Evolutionary conservation across 2,329 filamentous ascomycete genomes (phyloP).

Genomic region (Penicillium psychrosexuale): DNA sequence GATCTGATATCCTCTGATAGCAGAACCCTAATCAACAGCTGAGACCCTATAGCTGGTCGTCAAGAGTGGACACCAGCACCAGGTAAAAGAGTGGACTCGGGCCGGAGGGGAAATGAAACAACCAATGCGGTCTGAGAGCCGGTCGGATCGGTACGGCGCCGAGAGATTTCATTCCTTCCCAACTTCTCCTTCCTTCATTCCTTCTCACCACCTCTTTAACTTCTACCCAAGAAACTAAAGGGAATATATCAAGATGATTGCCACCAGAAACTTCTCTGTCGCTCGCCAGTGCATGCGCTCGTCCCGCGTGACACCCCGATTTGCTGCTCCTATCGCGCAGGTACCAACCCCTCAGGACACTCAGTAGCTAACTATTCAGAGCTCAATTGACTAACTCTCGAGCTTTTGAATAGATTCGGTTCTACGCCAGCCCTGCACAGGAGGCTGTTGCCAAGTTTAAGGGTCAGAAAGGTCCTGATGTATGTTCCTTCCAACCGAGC

Average conservation of each 20-base stretch:
- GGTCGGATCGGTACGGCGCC: slow-evolving; percentile 25
- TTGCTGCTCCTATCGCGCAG: slow-evolving; percentile 53
- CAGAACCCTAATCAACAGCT: slow-evolving; percentile 1
- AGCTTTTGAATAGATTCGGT: slow-evolving; percentile 53
- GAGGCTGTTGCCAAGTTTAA: slow-evolving; percentile 89
- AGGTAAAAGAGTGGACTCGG: slow-evolving; percentile 19
- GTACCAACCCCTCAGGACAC: slow-evolving; percentile 43
- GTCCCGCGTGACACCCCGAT: slow-evolving; percentile 49
- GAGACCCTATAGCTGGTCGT: slow-evolving; percentile 1
- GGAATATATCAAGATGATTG: slow-evolving; percentile 66
- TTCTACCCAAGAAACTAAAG: slow-evolving; percentile 17
- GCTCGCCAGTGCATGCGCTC: slow-evolving; percentile 76
- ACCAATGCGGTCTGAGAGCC: slow-evolving; percentile 25
- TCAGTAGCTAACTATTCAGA: slow-evolving; percentile 8
- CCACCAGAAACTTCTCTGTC: slow-evolving; percentile 72
- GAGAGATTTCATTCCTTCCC: slow-evolving; percentile 27
- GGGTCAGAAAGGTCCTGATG: slow-evolving; percentile 81
- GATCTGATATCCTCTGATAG: background rate
- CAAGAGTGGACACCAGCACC: slow-evolving; percentile 12
- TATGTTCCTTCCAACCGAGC: slow-evolving; percentile 52
- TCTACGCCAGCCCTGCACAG: slow-evolving; percentile 53
- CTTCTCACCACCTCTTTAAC: slow-evolving; percentile 21
- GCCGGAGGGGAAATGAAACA: slow-evolving; percentile 19
- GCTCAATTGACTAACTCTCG: slow-evolving; percentile 21
- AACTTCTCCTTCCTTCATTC: slow-evolving; percentile 14